Percentiles rank a stretch among this genome's conserved stretches.
phyloP scores from a whole-genome alignment of 2,329 filamentous ascomycete species.

The Phyllosticta paracitricarpa region DNA sequence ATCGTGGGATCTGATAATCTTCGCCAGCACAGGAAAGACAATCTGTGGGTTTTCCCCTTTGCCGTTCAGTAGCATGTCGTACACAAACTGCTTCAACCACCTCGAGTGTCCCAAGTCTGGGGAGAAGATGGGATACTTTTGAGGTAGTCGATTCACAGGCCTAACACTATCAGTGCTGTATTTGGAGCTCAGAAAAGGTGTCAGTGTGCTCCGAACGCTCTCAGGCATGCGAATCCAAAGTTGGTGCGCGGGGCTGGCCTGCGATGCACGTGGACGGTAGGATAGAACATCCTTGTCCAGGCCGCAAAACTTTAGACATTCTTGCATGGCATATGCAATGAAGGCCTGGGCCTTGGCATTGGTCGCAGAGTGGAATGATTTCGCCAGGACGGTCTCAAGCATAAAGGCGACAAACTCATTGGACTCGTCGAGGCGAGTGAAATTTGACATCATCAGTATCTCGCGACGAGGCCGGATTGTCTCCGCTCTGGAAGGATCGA shows the following conservation, averaged over 20 bases:
- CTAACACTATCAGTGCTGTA: constrained; percentile 40
- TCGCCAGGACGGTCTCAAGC: constrained; percentile 78
- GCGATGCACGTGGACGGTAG: constrained; percentile 42
- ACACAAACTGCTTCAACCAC: constrained; percentile 74
- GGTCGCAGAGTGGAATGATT: constrained; percentile 81
- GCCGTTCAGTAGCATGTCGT: constrained; percentile 70
- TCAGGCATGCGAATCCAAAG: constrained; percentile 75
- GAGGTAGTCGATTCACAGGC: constrained; percentile 12
- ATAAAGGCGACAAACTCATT: constrained; percentile 79
- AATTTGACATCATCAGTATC: constrained; percentile 83
- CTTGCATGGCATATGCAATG: constrained; percentile 89
- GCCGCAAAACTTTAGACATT: constrained; percentile 68
- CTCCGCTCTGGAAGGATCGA: constrained; percentile 87
- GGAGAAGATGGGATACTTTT: constrained; percentile 66
- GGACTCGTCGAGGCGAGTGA: constrained; percentile 65
- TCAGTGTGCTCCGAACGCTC: constrained; percentile 67
- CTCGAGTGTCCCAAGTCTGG: constrained; percentile 58
- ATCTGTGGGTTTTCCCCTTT: constrained; percentile 64
- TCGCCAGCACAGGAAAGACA: constrained; percentile 71
- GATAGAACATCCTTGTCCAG: constrained; percentile 49
- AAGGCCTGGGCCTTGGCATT: constrained; percentile 85
- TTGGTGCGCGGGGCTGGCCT: constrained; percentile 52
- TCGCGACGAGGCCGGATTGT: constrained; percentile 65
- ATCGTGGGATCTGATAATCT: constrained; percentile 78
- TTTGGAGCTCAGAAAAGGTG: constrained; percentile 75